Conservation (phyloP, 768 basidiomycete genomes). For the Auricularia sp. region DNA sequence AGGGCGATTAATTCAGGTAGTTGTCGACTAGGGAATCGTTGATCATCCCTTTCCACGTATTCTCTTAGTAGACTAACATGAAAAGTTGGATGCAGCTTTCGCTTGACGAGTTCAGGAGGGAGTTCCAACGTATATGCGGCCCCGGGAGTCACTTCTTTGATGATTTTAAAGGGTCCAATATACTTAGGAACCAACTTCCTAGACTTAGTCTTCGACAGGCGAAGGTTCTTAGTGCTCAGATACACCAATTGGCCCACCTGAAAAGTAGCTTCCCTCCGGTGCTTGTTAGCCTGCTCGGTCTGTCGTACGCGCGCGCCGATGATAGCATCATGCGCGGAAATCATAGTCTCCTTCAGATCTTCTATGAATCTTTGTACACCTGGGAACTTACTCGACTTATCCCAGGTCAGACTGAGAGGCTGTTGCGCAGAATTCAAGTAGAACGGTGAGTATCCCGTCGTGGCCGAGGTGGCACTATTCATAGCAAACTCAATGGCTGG, state of each 20-base stretch:
- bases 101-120: constrained; percentile 16
- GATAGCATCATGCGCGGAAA: constrained; percentile 28
- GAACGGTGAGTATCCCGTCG: constrained; percentile 15
- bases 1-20: neutral
- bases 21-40: constrained; percentile 22
- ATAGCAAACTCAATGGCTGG: constrained; percentile 13
- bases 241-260: constrained; percentile 7
- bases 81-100: constrained; percentile 26
- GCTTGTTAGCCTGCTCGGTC: constrained; percentile 21
- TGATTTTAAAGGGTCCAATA: constrained; percentile 6
- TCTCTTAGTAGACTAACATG: constrained; percentile 25
- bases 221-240: constrained; percentile 8
- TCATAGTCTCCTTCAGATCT: constrained; percentile 17
- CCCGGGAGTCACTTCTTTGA: neutral
- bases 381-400: constrained; percentile 10
- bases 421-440: constrained; percentile 11
- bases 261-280: neutral
- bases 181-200: constrained; percentile 9
- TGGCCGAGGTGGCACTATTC: constrained; percentile 12
- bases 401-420: constrained; percentile 9
- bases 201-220: constrained; percentile 4
- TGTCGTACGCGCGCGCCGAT: constrained; percentile 25
- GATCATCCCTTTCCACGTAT: constrained; percentile 22
- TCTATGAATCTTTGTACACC: constrained; percentile 19
- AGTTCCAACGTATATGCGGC: constrained; percentile 25